Evolutionary conservation across 2,329 filamentous ascomycete species (phyloP).

Genomic region (Blastomyces parvus): DNA sequence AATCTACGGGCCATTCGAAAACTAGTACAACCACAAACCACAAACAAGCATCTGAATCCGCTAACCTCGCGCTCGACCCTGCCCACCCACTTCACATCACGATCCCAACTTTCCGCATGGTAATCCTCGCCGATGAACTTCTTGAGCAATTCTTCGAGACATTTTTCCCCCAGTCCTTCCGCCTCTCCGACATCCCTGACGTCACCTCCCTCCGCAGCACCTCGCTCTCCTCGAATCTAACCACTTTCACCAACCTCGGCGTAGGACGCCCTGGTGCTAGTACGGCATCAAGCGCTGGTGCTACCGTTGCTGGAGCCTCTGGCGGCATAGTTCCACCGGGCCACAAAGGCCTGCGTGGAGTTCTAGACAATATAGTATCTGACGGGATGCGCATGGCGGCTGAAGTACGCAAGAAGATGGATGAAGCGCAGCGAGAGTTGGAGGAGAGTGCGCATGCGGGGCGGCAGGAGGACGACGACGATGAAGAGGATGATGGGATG

Average conservation of each 20-base stretch:
- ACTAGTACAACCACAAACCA: conserved; percentile 32
- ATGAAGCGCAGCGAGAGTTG: conserved; percentile 86
- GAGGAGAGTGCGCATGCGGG: conserved; percentile 66
- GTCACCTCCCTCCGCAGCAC: conserved; percentile 36
- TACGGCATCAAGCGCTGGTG: conserved; percentile 29
- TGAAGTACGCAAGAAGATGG: conserved; percentile 85
- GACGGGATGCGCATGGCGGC: conserved; percentile 94
- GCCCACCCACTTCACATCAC: conserved; percentile 92
- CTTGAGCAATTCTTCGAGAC: conserved; percentile 97
- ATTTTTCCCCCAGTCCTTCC: conserved; percentile 87
- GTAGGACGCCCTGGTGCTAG: conserved; percentile 34
- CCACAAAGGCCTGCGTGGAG: conserved; percentile 75
- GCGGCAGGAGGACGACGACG: conserved; percentile 58
- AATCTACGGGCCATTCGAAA: conserved; percentile 20
- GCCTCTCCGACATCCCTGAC: conserved; percentile 59
- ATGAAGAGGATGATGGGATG: conserved; percentile 44
- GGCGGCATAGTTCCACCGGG: conserved; percentile 53
- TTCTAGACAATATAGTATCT: conserved; percentile 93
- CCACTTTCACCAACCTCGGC: conserved; percentile 70
- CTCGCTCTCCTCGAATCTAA: conserved; percentile 59
- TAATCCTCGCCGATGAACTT: conserved; percentile 88
- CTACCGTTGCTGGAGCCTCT: conserved; percentile 41
- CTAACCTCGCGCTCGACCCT: conserved; percentile 85
- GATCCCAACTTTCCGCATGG: conserved; percentile 96
- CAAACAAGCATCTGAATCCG: conserved; percentile 62